These are phyloP conservation scores for Paxillus ammoniavirescens DNA, from an alignment of 768 basidiomycete species.

Conservation along the genomic window DNA sequence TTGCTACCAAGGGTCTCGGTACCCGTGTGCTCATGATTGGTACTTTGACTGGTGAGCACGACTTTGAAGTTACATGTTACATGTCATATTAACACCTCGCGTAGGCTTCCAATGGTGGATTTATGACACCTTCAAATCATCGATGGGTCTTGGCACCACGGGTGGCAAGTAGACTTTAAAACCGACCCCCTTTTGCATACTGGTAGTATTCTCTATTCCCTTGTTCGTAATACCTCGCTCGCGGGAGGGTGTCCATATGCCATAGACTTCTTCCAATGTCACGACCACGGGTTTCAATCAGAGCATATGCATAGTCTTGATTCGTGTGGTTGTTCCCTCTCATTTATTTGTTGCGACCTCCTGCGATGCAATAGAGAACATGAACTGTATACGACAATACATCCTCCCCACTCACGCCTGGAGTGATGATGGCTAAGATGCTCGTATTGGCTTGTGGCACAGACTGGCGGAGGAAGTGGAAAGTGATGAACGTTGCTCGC, in stretches of 20 bases:
- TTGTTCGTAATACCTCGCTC: slow-evolving; percentile 10
- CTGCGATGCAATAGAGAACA: slow-evolving; percentile 3
- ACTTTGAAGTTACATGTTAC: neutral
- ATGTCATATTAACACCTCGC: neutral
- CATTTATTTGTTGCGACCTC: neutral
- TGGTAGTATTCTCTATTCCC: neutral
- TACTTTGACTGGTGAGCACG: slow-evolving; percentile 42
- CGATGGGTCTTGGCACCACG: slow-evolving; percentile 85
- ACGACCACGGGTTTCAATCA: slow-evolving; percentile 2
- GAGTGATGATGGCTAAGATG: too few species aligned
- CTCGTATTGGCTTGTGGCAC: too few species aligned
- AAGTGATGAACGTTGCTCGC: too few species aligned
- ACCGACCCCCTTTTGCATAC: too few species aligned
- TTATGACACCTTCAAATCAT: slow-evolving; percentile 82
- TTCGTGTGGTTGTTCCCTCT: neutral
- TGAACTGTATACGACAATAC: neutral
- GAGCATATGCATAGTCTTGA: neutral
- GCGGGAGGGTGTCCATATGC: slow-evolving; percentile 13
- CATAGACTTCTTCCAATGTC: slow-evolving; percentile 7
- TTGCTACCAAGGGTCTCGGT: slow-evolving; percentile 85
- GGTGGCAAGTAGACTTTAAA: slow-evolving; percentile 74
- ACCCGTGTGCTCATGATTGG: slow-evolving; percentile 87
- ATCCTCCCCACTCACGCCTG: neutral
- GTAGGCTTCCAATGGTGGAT: slow-evolving; percentile 93
- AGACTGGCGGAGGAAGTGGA: too few species aligned